phyloP scores from a whole-genome alignment of 768 basidiomycete genomes.

The Daedalea quercina region DNA sequence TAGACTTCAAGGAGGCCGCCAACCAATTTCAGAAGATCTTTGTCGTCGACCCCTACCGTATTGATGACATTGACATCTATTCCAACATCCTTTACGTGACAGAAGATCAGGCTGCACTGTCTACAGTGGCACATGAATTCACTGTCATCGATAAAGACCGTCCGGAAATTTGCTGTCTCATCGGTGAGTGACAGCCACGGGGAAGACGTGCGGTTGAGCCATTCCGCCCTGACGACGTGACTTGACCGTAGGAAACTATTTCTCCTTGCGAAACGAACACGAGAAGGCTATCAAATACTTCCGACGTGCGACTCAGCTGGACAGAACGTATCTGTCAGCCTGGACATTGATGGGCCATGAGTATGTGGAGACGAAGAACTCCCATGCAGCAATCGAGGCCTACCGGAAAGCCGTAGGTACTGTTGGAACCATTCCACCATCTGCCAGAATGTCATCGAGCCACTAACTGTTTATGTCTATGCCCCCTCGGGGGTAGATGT shows the following conservation, averaged over 20 bases:
- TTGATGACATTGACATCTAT: conserved; percentile 93
- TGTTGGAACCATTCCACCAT: conserved; percentile 15
- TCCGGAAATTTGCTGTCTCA: conserved; percentile 93
- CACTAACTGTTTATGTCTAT: neutral
- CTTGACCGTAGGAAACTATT: conserved; percentile 78
- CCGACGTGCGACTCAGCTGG: conserved; percentile 88
- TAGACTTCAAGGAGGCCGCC: conserved; percentile 88
- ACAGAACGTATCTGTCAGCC: conserved; percentile 90
- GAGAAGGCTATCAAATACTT: conserved; percentile 97
- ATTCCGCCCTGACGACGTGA: neutral
- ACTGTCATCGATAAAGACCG: conserved; percentile 84
- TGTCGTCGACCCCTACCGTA: conserved; percentile 73
- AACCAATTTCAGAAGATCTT: conserved; percentile 81
- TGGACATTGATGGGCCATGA: conserved; percentile 99
- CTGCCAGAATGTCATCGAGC: neutral
- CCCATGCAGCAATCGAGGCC: conserved; percentile 96
- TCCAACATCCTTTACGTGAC: conserved; percentile 97
- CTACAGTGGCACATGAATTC: conserved; percentile 88
- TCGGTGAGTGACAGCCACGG: conserved; percentile 51
- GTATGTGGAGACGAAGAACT: conserved; percentile 98
- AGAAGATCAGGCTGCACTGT: conserved; percentile 81
- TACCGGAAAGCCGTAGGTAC: conserved; percentile 92
- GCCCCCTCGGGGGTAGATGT: conserved; percentile 51
- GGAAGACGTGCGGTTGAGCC: neutral
- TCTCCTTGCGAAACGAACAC: conserved; percentile 88